Base-by-base conservation (phyloP, 257 asterid genomes). In the Voacanga thouarsii region DNA sequence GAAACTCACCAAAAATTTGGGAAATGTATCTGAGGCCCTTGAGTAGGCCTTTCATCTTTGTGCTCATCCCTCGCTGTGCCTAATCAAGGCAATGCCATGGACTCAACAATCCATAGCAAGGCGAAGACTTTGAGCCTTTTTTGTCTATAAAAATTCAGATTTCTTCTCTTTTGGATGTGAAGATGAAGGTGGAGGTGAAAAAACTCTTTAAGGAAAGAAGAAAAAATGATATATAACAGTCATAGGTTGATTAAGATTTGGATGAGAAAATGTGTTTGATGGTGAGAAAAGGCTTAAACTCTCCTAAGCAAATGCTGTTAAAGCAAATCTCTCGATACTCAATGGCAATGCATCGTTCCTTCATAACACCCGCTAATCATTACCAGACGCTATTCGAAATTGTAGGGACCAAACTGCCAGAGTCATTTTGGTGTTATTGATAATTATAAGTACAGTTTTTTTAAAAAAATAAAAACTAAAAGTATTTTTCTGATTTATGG, bases 21-120 rank as follows among this genome's bases (percentile, higher is more conserved):
- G 98, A 93, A 83, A 96, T 93, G 91, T 96, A 92, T 86, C 92
- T 90, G 77, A 96, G 89, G 87, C 99, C 99, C 77, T 92, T 93
- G 83, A 96, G 83, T 9, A 96, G 87, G 82, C 98, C 98, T 80
- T 96, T 96, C 94, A 93, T 86, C 89, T 90, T 96, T 5, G 97
- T 83, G 63, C 87, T 1, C 94, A 90, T 90, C 77, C 70, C 77
- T 70, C 70, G 12, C n/a, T 74, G 24, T 23, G 30, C 67, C 45
- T 74, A 69, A 77, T 83, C 86, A 85, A 83, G 80, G 83, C 81
- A 66, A 80, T 87, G 90, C 83, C 90, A 86, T 84, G 87, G 85
- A 82, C 78, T 78, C 39, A 81, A 72, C 55, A 83, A 86, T 83
- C 90, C 89, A 85, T 83, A 85, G 77, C 81, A 83, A 71, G 30